Base-by-base conservation (phyloP, 169 alveolate genomes). In the Cytauxzoon felis region DNA sequence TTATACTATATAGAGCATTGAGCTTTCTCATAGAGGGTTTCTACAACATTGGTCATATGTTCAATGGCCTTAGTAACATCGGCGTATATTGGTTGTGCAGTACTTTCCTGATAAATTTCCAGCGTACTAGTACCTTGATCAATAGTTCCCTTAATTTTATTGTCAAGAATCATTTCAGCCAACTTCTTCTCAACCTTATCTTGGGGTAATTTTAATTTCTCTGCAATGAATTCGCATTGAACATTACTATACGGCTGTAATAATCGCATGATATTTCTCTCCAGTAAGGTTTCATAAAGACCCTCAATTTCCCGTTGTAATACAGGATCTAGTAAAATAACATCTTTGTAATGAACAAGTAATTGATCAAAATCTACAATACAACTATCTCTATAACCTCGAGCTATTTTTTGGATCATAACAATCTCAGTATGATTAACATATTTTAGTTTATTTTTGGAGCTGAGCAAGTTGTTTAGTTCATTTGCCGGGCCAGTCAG, bases 131-230 rank as follows among this genome's bases (percentile, higher is more conserved):
- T 40, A 24, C 84, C 87, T 58, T 88, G 96, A 78, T 96, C 99
- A 38, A 96, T 80, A 30, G 97, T 96, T 34, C 97, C 99, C 41
- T 90, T 92, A 30, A 96, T 88, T 79, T 91, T 95, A 67, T 92
- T 90, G 81, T 96, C 97, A 33, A 96, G 73, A 36, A 96, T 96
- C 97, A 96, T 94, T 65, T 95, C 98, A 21, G 96, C 90, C 57
- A 93, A 64, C 88, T 93, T 93, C 42, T 78, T 62, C 45, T 90
- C 92, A 29, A 94, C 92, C 79, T 87, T 86, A 18, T 69, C 89
- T 48, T 79, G 66, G 7, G 91, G 88, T 24, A 94, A 80, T 36
- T 91, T 88, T 27, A 94, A 81, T 63, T 87, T 72, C 65, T 81
- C 59, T 8, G 96, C 91, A 27, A 94, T 86, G 64, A 87, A 91